phyloP scores from a whole-genome alignment of 768 basidiomycete genomes.

The Amylocystis lapponica region DNA sequence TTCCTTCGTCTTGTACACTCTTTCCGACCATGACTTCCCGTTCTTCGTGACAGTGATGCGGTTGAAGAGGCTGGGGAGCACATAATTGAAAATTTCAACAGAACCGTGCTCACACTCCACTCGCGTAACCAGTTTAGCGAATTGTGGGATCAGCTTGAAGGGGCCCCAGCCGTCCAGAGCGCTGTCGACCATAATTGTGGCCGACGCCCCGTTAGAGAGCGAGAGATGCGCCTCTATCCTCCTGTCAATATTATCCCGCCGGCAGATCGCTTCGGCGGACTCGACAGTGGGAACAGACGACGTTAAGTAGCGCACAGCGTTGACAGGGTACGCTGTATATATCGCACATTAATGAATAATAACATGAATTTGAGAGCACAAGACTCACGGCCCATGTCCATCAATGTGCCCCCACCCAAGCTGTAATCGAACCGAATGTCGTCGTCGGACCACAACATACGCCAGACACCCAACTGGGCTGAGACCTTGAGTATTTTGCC shows the following conservation, averaged over 20 bases:
- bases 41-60: constrained; percentile 34
- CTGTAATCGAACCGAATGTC: constrained; percentile 49
- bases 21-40: constrained; percentile 31
- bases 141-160: constrained; percentile 20
- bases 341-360: background rate
- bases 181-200: constrained; percentile 5
- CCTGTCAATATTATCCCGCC: constrained; percentile 26
- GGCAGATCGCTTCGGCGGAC: constrained; percentile 8
- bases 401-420: constrained; percentile 52
- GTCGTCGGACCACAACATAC: constrained; percentile 24
- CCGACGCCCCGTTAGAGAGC: constrained; percentile 12
- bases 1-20: constrained; percentile 31
- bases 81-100: constrained; percentile 36
- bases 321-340: constrained; percentile 28
- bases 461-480: constrained; percentile 28
- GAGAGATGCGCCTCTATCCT: constrained; percentile 19
- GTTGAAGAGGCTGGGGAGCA: constrained; percentile 40
- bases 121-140: constrained; percentile 19
- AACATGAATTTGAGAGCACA: background rate
- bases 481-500: constrained; percentile 44
- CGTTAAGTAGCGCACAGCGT: constrained; percentile 15
- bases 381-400: constrained; percentile 54
- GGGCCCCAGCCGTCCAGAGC: constrained; percentile 10
- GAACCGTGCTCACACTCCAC: constrained; percentile 33
- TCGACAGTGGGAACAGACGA: constrained; percentile 6